Evolutionary conservation across 2,329 filamentous ascomycete species (phyloP), one percentile per base, ranked within the genome.

Genomic region (Colletotrichum paranaense): DNA sequence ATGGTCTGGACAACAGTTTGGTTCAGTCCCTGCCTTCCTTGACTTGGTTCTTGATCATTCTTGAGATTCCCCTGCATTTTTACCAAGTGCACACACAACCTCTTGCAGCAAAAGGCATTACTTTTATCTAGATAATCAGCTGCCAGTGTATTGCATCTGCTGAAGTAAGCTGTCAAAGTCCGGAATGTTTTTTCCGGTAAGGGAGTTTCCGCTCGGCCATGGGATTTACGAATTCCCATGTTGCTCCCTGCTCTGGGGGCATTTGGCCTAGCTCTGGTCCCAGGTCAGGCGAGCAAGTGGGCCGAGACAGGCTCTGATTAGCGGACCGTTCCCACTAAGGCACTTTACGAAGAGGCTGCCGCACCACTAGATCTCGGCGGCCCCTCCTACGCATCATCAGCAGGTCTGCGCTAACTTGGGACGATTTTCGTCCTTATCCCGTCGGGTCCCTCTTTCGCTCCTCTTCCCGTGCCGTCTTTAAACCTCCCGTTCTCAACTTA

Each of bases 321-420:
- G 65, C 71, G 71, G 46, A 32, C 62, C 56, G 55, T 57, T 71
- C 67, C 56, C 71, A 62, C 71, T 71, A 73, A 71, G 57, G 53
- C 42, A 58, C 56, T 42, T 19, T 42, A 42, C 38, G 14, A 42
- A 42, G 38, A 42, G 67, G 71, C 56, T 42, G 67, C 67, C 24
- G 67, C 46, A 71, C 67, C 67, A 38, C 67, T 70, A 73, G 58
- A 24, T 68, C 46, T 69, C 53, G 58, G 53, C 58, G 58, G 58
- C 65, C 69, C 65, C 52, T 64, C 69, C 35, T 49, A 26, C 28
- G 53, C 59, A 63, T 69, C 66, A 64, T 59, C 53, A 62, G 35
- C 65, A 56, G 52, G 49, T 52, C 49, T 22, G 24, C 67, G 19
- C 19, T 49, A 46, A 53, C 35, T 56, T 59, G 38, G 38, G 60